phyloP scores from a whole-genome alignment of 106 monocot genomes.

The Amphibolis antarctica region DNA sequence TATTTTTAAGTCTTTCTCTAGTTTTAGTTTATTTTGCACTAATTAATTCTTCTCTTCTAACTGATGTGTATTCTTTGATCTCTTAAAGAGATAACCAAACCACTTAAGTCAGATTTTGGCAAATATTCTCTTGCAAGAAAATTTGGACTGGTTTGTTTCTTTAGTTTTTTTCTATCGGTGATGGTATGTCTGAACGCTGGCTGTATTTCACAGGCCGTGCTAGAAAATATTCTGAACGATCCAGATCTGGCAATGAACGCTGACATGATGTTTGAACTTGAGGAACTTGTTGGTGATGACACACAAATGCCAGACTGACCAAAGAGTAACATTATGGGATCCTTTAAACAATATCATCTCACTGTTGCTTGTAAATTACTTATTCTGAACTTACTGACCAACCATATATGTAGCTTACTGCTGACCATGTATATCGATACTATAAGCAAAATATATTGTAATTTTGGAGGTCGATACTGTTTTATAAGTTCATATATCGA shows the following conservation, averaged over 20 bases:
- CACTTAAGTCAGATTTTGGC: too few species aligned
- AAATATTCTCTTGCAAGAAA: too few species aligned
- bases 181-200: not conserved
- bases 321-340: not conserved
- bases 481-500: too few species aligned
- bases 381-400: not conserved
- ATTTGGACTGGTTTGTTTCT: too few species aligned
- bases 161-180: not conserved
- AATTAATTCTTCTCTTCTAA: too few species aligned
- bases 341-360: not conserved
- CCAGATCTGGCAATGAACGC: slow-evolving; percentile 26
- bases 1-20: too few species aligned
- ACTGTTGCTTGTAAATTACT: slow-evolving; percentile 3
- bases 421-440: not conserved
- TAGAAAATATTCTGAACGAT: slow-evolving; percentile 31
- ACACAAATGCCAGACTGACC: slow-evolving; percentile 4
- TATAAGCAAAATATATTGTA: too few species aligned
- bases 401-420: not conserved
- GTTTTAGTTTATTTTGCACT: too few species aligned
- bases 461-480: too few species aligned
- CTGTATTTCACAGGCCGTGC: slow-evolving; percentile 23
- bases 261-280: slow-evolving; percentile 58
- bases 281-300: slow-evolving; percentile 50
- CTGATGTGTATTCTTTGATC: too few species aligned
- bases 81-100: too few species aligned